These are phyloP conservation scores for Cornus controversa DNA, from an alignment of 148 eudicot genomes.

Conservation along the genomic window DNA sequence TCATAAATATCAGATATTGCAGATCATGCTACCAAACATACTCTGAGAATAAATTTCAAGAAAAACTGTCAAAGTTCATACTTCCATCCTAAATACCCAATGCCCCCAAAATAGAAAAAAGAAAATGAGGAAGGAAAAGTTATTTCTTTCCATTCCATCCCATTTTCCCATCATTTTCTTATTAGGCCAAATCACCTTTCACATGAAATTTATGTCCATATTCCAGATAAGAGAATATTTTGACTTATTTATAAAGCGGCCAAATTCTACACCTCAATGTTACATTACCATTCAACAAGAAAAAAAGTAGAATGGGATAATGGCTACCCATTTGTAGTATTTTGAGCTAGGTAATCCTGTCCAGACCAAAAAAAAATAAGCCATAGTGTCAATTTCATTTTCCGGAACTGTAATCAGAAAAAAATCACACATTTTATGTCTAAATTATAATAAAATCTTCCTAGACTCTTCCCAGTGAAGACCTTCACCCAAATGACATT, in stretches of 20 bases:
- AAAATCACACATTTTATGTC: neutral
- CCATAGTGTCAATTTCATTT: neutral
- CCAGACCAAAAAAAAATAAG: neutral
- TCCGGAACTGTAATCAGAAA: neutral
- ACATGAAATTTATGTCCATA: neutral
- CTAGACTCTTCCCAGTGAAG: neutral
- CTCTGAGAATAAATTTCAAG: neutral
- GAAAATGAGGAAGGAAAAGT: no score
- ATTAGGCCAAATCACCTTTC: neutral
- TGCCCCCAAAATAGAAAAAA: neutral
- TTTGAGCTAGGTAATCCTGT: neutral
- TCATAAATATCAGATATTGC: neutral
- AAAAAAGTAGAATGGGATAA: neutral
- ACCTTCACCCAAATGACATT: neutral
- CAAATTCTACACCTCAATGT: neutral
- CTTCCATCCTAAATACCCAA: constrained; percentile 1
- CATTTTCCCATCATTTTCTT: neutral
- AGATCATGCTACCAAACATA: neutral
- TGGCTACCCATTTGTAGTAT: neutral
- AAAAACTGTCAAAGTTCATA: neutral
- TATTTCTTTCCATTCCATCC: neutral
- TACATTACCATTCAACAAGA: no score
- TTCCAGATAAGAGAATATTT: neutral
- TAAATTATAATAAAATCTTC: neutral
- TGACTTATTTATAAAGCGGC: neutral